Percentiles rank a stretch among this genome's conserved stretches.
Conservation (phyloP, 2,329 filamentous ascomycete genomes). For the Pseudohalonectria lignicola region DNA sequence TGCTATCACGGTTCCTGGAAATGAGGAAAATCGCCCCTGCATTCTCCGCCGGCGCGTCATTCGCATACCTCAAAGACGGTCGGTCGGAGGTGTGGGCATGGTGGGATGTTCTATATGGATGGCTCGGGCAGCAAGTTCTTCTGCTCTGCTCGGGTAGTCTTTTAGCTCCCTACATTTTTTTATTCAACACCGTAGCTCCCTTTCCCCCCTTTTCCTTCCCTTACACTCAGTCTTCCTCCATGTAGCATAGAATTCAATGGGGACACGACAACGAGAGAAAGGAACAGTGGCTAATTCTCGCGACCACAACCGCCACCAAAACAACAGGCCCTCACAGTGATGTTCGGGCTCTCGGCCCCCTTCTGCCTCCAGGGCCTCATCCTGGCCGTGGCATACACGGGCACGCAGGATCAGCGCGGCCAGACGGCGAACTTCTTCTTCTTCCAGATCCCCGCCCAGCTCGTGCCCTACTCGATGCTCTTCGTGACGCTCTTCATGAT, state of each 20-base stretch:
- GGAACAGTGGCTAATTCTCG: too few species aligned
- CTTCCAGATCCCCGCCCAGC: slow-evolving; percentile 71
- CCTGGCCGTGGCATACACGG: slow-evolving; percentile 74
- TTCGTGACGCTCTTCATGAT: slow-evolving; percentile 58
- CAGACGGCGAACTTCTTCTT: slow-evolving; percentile 70
- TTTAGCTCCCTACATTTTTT: slow-evolving; percentile 50
- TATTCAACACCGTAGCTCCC: too few species aligned
- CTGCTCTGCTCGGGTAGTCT: slow-evolving; percentile 49
- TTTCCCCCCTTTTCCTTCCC: too few species aligned
- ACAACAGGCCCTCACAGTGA: slow-evolving; percentile 37
- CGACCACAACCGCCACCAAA: too few species aligned
- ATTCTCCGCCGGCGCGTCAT: slow-evolving; percentile 49
- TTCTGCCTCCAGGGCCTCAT: slow-evolving; percentile 56
- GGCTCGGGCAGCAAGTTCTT: slow-evolving; percentile 46
- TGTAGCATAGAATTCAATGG: too few species aligned
- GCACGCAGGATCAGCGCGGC: slow-evolving; percentile 74
- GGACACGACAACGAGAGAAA: too few species aligned
- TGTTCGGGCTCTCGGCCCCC: slow-evolving; percentile 32
- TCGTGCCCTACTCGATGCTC: slow-evolving; percentile 72
- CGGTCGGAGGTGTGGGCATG: slow-evolving; percentile 59
- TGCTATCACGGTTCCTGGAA: slow-evolving; percentile 78
- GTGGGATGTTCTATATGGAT: slow-evolving; percentile 65
- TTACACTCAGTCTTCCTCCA: too few species aligned
- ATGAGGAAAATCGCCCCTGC: slow-evolving; percentile 70
- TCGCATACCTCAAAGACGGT: slow-evolving; percentile 51